A percentile compares a stretch with the other conserved stretches of the same genome.
phyloP scores from a whole-genome alignment of 225 moss, liverwort and hornwort genomes.

The Bryum argenteum region DNA sequence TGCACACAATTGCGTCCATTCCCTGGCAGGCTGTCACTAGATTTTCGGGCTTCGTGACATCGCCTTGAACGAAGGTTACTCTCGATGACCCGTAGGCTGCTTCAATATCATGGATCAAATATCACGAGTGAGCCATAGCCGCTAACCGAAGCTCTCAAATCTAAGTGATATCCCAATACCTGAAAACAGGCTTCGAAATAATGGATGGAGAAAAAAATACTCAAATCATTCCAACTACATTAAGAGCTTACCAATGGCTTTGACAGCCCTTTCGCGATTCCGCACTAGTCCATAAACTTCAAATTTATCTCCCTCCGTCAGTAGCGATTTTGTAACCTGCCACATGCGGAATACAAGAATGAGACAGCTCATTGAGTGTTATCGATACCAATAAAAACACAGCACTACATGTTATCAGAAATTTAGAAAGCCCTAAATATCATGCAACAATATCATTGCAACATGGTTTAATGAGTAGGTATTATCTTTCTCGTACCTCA shows the following conservation, averaged over 20 bases:
- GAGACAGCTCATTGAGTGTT: background rate
- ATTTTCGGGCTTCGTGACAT: slow-evolving; percentile 78
- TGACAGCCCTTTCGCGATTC: slow-evolving; percentile 70
- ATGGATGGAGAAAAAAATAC: too few relatives aligned
- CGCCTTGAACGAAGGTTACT: slow-evolving; percentile 71
- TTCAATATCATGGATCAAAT: slow-evolving; percentile 21
- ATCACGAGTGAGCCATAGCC: slow-evolving; percentile 13
- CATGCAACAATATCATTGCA: background rate
- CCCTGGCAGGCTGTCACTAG: slow-evolving; percentile 69
- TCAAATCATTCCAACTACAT: background rate
- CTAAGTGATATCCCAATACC: background rate
- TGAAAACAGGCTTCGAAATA: background rate
- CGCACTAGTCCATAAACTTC: slow-evolving; percentile 76
- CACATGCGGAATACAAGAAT: slow-evolving; percentile 3
- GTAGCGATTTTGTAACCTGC: slow-evolving; percentile 78
- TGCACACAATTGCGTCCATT: slow-evolving; percentile 74
- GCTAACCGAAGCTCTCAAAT: background rate
- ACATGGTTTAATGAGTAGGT: background rate
- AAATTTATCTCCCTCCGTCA: slow-evolving; percentile 66
- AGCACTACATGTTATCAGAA: background rate
- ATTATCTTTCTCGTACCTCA: slow-evolving; percentile 50
- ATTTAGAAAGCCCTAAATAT: background rate
- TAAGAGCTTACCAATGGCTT: slow-evolving; percentile 66
- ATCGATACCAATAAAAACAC: too few relatives aligned
- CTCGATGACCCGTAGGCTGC: slow-evolving; percentile 66